These are phyloP conservation scores for Ustilago cynodontis DNA, from an alignment of 1,284 basidiomycete species.

Conservation along the genomic window DNA sequence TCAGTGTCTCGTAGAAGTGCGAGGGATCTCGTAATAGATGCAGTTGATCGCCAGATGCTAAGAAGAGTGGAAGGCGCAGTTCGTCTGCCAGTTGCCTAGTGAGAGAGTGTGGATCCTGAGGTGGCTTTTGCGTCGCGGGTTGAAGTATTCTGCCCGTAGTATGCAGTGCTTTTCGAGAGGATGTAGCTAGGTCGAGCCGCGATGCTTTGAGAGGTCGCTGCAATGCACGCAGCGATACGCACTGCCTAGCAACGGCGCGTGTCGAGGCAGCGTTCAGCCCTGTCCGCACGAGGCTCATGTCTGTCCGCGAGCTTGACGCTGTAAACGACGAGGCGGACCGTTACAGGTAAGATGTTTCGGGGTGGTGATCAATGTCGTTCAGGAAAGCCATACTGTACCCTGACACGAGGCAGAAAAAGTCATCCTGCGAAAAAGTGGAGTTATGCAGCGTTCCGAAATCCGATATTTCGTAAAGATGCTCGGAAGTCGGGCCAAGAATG, in stretches of 20 bases:
- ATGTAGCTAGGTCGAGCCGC: not conserved
- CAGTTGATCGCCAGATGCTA: slow-evolving; percentile 38
- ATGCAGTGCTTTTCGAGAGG: not conserved
- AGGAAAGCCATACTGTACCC: too few species aligned
- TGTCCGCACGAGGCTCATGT: not conserved
- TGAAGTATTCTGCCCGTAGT: not conserved
- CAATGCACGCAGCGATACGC: not conserved
- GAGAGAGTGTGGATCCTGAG: slow-evolving; percentile 26
- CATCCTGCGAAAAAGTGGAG: slow-evolving; percentile 29
- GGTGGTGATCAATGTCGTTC: too few species aligned
- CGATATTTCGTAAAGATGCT: not conserved
- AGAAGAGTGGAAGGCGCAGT: slow-evolving; percentile 40
- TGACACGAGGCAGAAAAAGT: not conserved
- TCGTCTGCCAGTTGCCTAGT: slow-evolving; percentile 27
- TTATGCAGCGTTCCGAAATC: slow-evolving; percentile 16
- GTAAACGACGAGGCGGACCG: too few species aligned
- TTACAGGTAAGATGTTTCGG: too few species aligned
- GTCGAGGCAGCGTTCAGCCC: not conserved
- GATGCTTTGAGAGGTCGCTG: not conserved
- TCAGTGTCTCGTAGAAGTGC: slow-evolving; percentile 48
- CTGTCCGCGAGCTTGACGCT: not conserved
- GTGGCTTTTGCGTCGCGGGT: not conserved
- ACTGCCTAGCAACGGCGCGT: not conserved
- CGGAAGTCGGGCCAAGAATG: slow-evolving; percentile 16
- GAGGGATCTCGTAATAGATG: slow-evolving; percentile 41